Base-by-base conservation (phyloP, 2,329 filamentous ascomycete genomes). In the Monascus ruber region DNA sequence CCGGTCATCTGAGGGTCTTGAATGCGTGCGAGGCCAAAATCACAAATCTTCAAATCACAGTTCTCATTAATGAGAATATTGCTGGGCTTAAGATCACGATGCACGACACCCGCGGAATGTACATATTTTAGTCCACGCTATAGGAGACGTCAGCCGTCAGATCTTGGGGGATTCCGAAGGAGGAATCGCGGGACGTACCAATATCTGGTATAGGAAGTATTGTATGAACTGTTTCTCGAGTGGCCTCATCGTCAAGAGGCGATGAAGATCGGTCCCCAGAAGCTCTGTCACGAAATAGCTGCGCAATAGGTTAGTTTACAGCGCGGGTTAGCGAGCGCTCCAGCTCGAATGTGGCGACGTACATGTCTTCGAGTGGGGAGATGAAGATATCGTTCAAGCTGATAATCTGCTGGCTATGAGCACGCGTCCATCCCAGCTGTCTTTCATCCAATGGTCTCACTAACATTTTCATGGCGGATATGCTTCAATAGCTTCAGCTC, bases 51-150 rank as follows among this genome's bases (percentile, higher is more conserved):
- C 55, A 98, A 70, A 68, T 98, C 91, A 69, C 91, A 98, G 68
- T 98, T 98, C 70, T 98, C 91, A 69, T 98, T 98, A 66, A 98
- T 89, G 43, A 98, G 77, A 55, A 98, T 98, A 69, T 98, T 98
- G 73, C 87, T 94, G 39, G 91, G 91, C 70, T 98, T 98, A 53
- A 98, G 72, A 63, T 98, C 91, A 50, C 91, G 85, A 65, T 98
- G 91, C 36, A 98, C 89, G 43, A 98, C 91, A 53, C 91, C 91
- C 37, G 91, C 91, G 4, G 91, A 96, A 71, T 98, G 91, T 47
- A 98, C 91, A 65, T 98, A 98, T 78, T 98, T 98, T 61, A 98
- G 70, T 40, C 91, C 91, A 56, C 91, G 86, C 89, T 95, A 53
- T 42, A 46, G 41, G 39, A 27, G 7, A 28, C n/a, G 34, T 28